These are phyloP conservation scores for Hemileccinum impolitum DNA, from an alignment of 768 basidiomycete species.

Conservation along the genomic window DNA sequence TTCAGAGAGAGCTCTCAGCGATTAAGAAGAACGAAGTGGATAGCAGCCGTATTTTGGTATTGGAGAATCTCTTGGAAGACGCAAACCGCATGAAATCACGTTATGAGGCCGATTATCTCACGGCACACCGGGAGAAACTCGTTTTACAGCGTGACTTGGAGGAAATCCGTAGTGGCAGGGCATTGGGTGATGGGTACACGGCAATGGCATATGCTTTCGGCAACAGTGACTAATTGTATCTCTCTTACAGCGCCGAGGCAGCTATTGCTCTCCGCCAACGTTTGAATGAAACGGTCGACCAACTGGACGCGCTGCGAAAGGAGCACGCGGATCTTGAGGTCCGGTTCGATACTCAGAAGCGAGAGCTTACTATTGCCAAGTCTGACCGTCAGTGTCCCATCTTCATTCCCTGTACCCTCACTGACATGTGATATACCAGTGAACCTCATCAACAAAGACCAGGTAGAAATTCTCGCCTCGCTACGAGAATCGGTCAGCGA, in stretches of 20 bases:
- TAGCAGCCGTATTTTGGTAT: slow-evolving; percentile 71
- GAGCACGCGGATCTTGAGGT: slow-evolving; percentile 71
- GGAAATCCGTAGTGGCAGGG: slow-evolving; percentile 85
- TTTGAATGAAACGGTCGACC: slow-evolving; percentile 82
- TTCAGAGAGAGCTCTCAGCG: slow-evolving; percentile 77
- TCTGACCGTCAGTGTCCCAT: slow-evolving; percentile 64
- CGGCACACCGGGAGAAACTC: slow-evolving; percentile 79
- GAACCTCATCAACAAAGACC: slow-evolving; percentile 88
- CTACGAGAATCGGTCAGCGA: slow-evolving; percentile 86
- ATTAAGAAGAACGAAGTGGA: slow-evolving; percentile 74
- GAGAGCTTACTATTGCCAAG: slow-evolving; percentile 78
- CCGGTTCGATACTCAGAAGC: slow-evolving; percentile 53
- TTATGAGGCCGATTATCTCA: slow-evolving; percentile 85
- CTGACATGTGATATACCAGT: slow-evolving; percentile 44
- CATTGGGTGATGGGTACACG: slow-evolving; percentile 76
- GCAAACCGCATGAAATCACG: slow-evolving; percentile 86
- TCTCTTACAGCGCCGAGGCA: slow-evolving; percentile 63
- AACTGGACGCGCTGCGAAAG: slow-evolving; percentile 68
- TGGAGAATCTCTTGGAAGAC: slow-evolving; percentile 89
- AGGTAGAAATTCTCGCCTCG: slow-evolving; percentile 82
- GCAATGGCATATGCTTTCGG: not conserved
- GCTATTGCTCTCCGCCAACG: slow-evolving; percentile 86
- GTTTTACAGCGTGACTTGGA: slow-evolving; percentile 79
- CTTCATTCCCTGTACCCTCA: not conserved
- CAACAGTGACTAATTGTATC: slow-evolving; percentile 2